Conservation (phyloP, 2,329 filamentous ascomycete genomes). For the Aspergillus intermedius region DNA sequence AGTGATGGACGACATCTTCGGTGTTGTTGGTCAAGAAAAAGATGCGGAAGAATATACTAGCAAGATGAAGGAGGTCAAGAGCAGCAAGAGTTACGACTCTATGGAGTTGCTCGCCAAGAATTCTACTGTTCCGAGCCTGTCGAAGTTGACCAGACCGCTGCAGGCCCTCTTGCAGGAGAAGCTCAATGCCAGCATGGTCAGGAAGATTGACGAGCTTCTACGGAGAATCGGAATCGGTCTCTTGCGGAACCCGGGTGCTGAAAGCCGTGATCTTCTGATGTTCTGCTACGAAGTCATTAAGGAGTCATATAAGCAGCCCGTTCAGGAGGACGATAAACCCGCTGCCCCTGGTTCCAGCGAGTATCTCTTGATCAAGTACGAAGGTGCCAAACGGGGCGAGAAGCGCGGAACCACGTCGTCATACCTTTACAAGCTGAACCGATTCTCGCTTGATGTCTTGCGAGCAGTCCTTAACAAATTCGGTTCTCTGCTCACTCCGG, state of each 20-base stretch:
- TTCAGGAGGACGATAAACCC: conserved; percentile 29
- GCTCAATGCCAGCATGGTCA: conserved; percentile 72
- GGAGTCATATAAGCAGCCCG: conserved; percentile 66
- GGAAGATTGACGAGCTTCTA: conserved; percentile 85
- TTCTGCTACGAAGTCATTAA: conserved; percentile 95
- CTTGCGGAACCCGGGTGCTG: conserved; percentile 70
- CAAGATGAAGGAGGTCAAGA: conserved; percentile 96
- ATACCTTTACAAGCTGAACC: conserved; percentile 78
- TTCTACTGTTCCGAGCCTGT: conserved; percentile 66
- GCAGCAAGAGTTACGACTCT: conserved; percentile 95
- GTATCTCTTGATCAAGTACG: conserved; percentile 71
- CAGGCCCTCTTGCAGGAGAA: conserved; percentile 75
- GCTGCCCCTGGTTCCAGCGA: conserved; percentile 21
- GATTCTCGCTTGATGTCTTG: conserved; percentile 82
- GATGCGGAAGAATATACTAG: conserved; percentile 92
- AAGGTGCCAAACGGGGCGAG: conserved; percentile 66
- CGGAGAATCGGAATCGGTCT: conserved; percentile 77
- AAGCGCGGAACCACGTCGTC: conserved; percentile 67
- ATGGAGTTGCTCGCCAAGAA: conserved; percentile 88
- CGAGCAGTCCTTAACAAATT: conserved; percentile 82
- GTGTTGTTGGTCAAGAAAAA: conserved; percentile 86
- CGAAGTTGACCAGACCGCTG: conserved; percentile 70
- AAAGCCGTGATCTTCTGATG: conserved; percentile 74
- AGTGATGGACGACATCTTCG: conserved; percentile 97
- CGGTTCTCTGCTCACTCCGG: conserved; percentile 68